Evolutionary conservation across 2,329 filamentous ascomycete genomes (phyloP).

Genomic region (Claviceps digitariae): DNA sequence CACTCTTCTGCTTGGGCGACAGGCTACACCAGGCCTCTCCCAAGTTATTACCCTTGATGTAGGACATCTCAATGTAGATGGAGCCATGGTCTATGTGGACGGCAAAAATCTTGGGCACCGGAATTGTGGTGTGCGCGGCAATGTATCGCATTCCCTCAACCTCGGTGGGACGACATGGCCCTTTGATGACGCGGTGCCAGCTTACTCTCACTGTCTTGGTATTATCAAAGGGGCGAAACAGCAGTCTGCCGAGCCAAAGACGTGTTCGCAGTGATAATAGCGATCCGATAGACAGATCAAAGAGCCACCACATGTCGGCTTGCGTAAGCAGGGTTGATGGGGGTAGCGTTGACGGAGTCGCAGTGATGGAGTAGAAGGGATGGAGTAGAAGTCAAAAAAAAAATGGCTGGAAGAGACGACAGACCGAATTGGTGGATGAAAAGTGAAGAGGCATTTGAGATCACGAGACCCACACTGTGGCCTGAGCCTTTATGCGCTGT

Average conservation of each 20-base stretch:
- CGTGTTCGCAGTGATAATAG: not conserved
- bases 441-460: not conserved
- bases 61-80: slow-evolving; percentile 17
- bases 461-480: not conserved
- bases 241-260: slow-evolving; percentile 9
- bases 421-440: too few species aligned
- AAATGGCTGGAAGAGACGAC: not conserved
- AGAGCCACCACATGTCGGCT: not conserved
- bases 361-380: too few species aligned
- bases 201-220: slow-evolving; percentile 12
- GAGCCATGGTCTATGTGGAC: slow-evolving; percentile 9
- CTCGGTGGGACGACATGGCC: slow-evolving; percentile 16
- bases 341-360: not conserved
- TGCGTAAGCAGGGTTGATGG: not conserved
- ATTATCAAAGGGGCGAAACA: slow-evolving; percentile 11
- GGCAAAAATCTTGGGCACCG: slow-evolving; percentile 14
- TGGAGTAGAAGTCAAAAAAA: not conserved
- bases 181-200: slow-evolving; percentile 17
- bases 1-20: slow-evolving; percentile 9
- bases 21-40: slow-evolving; percentile 10
- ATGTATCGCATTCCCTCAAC: slow-evolving; percentile 19
- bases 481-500: not conserved
- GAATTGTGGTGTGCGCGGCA: slow-evolving; percentile 14
- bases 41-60: slow-evolving; percentile 10
- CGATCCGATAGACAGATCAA: not conserved